These are phyloP conservation scores for Backusella parvicylindrica DNA, from an alignment of 192 early-diverging fungal species.

Conservation along the genomic window DNA sequence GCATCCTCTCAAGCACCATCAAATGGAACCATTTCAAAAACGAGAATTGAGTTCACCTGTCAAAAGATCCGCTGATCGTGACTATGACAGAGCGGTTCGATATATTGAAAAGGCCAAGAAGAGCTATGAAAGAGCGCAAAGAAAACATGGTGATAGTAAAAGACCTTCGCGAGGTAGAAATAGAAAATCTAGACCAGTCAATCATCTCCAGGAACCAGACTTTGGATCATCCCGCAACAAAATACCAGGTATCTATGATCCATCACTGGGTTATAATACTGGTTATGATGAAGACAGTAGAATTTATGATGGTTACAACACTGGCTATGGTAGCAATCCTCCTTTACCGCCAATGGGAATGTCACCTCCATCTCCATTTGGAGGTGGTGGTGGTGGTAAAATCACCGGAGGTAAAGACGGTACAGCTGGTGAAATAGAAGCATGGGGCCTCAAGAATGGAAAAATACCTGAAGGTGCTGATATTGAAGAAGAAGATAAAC, in stretches of 20 bases:
- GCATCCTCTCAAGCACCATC: neutral
- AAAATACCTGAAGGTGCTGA: neutral
- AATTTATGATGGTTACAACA: neutral
- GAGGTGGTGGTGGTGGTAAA: neutral
- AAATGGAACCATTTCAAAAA: neutral
- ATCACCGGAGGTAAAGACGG: neutral
- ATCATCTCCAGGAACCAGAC: neutral
- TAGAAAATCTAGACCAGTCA: neutral
- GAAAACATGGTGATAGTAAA: neutral
- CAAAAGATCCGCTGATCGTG: neutral
- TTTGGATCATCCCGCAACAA: neutral
- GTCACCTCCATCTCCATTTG: neutral
- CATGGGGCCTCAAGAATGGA: neutral
- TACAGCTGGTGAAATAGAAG: neutral
- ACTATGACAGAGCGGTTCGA: neutral
- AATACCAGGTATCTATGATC: neutral
- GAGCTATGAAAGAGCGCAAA: neutral
- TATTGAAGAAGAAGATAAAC: neutral
- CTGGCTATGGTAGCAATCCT: neutral
- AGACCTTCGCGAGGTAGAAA: neutral
- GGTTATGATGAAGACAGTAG: neutral
- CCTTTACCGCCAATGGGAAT: neutral
- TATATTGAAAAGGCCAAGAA: neutral
- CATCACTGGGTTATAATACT: neutral
- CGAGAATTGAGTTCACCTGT: neutral